Conservation (phyloP, 2,329 filamentous ascomycete species). For the Coleophoma crateriformis region DNA sequence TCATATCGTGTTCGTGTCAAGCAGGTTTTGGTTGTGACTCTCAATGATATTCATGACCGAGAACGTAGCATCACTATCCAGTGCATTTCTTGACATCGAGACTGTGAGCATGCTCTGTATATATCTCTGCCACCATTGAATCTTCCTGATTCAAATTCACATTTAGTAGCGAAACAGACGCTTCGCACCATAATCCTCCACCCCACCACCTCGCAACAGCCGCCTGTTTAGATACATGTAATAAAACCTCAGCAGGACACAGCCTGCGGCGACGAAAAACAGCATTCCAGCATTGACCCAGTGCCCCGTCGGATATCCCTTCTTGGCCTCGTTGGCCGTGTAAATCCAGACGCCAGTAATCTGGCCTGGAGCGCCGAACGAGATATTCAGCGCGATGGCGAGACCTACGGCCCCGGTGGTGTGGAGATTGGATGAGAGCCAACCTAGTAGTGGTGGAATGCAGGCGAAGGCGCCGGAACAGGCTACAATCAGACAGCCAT, state of each 20-base stretch:
- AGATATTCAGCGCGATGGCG: conserved; percentile 66
- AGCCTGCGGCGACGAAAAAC: conserved; percentile 50
- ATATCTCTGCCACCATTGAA: no score
- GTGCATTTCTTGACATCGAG: no score
- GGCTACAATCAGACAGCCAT: conserved; percentile 65
- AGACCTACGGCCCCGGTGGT: conserved; percentile 61
- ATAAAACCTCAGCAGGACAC: conserved; percentile 47
- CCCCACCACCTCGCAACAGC: conserved; percentile 9
- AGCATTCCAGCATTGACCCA: conserved; percentile 59
- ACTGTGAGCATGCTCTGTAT: no score
- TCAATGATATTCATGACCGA: no score
- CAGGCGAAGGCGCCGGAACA: conserved; percentile 62
- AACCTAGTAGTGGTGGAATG: conserved; percentile 53
- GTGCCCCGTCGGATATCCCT: conserved; percentile 65
- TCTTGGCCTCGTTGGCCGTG: conserved; percentile 51
- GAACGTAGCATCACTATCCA: no score
- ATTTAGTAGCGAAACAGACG: conserved; percentile 11
- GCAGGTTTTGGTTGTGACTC: no score
- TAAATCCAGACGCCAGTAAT: conserved; percentile 73
- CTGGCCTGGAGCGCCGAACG: conserved; percentile 62
- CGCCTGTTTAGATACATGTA: conserved; percentile 43
- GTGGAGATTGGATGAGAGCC: conserved; percentile 46
- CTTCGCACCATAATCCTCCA: not conserved
- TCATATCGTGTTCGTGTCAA: no score
- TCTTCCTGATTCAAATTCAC: not conserved